Evolutionary conservation across 2,329 filamentous ascomycete species (phyloP).

Genomic region (Alternaria triticimaculans): DNA sequence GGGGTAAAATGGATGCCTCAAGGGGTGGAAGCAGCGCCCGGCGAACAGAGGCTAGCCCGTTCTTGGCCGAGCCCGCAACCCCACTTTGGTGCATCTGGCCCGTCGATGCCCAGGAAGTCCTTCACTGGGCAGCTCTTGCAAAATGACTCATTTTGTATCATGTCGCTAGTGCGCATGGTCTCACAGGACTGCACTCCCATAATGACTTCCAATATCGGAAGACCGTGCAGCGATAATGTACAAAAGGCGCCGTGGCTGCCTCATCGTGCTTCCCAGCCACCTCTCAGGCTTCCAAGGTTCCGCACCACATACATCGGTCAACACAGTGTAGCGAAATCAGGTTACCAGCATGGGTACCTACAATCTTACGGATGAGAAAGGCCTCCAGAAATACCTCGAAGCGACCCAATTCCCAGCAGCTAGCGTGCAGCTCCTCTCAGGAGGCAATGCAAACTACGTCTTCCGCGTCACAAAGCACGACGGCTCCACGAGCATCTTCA

Average conservation of each 20-base stretch:
- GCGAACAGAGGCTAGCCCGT: background rate
- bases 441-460: slow-evolving; percentile 47
- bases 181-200: no score
- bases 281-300: background rate
- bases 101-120: background rate
- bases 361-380: slow-evolving; percentile 28
- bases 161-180: background rate
- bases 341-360: background rate
- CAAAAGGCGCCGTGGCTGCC: background rate
- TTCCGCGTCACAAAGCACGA: slow-evolving; percentile 33
- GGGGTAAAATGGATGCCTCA: background rate
- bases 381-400: slow-evolving; percentile 30
- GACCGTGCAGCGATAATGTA: background rate
- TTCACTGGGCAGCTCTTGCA: slow-evolving; percentile 16
- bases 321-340: background rate
- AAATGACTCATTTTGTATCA: slow-evolving; percentile 36
- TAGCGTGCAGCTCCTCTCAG: slow-evolving; percentile 30
- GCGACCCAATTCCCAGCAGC: background rate
- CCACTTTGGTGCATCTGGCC: background rate
- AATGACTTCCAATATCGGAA: background rate
- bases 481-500: slow-evolving; percentile 35
- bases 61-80: background rate
- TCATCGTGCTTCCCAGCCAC: background rate
- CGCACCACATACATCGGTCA: background rate
- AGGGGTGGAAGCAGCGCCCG: background rate